Evolutionary conservation across 306 rosid species (phyloP).

Genomic region (Lupinus albus): DNA sequence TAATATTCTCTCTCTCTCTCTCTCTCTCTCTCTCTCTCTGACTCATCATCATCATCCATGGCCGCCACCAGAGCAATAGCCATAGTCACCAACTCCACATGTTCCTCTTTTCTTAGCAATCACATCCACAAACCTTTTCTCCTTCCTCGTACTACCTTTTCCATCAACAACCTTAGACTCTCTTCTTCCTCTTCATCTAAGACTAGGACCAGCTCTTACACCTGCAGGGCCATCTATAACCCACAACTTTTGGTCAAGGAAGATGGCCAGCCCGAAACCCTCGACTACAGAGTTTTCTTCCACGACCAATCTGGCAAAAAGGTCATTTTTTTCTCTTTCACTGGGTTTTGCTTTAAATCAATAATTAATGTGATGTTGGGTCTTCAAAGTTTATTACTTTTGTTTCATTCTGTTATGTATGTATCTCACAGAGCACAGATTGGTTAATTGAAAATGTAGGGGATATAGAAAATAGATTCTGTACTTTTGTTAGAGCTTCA

Average conservation of each 20-base stretch:
- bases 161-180: slow-evolving; percentile 41
- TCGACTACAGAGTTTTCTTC: slow-evolving; percentile 79
- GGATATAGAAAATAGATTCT: too few species aligned
- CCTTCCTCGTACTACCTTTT: slow-evolving; percentile 20
- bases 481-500: too few species aligned
- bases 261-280: slow-evolving; percentile 80
- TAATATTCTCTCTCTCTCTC: too few species aligned
- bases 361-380: slow-evolving; percentile 28
- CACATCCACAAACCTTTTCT: slow-evolving; percentile 33
- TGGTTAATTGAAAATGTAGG: background rate
- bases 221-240: slow-evolving; percentile 75
- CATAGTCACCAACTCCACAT: slow-evolving; percentile 53
- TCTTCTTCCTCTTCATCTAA: slow-evolving; percentile 13
- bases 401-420: background rate
- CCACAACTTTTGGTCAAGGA: slow-evolving; percentile 69
- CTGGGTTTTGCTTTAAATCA: slow-evolving; percentile 3
- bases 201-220: slow-evolving; percentile 53
- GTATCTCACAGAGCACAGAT: background rate
- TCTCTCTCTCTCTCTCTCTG: too few species aligned
- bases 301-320: slow-evolving; percentile 70
- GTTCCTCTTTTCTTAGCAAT: slow-evolving; percentile 48
- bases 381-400: slow-evolving; percentile 28
- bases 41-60: slow-evolving; percentile 42
- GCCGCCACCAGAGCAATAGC: slow-evolving; percentile 79
- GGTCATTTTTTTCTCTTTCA: slow-evolving; percentile 44